phyloP scores from a whole-genome alignment of 1,139 yeast genomes.

The Scheffersomyces segobiensis region DNA sequence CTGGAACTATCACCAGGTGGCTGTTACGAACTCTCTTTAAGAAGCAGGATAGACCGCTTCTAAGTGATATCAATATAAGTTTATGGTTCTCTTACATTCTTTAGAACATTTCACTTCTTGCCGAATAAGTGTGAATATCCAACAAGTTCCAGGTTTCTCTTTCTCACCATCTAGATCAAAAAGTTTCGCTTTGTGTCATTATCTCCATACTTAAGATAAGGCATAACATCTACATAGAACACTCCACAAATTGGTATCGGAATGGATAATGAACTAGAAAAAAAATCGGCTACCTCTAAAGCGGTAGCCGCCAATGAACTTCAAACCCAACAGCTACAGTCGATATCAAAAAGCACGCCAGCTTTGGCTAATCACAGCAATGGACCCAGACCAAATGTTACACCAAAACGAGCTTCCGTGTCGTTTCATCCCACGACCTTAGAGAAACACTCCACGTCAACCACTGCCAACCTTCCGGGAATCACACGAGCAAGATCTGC shows the following conservation, averaged over 20 bases:
- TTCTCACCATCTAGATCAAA: not conserved
- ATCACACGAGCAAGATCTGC: constrained; percentile 6
- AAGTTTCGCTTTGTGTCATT: not conserved
- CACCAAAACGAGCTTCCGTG: not conserved
- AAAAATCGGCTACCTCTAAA: not conserved
- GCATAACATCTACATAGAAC: not conserved
- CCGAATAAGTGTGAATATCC: not conserved
- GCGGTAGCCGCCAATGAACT: not conserved
- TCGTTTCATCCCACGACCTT: not conserved
- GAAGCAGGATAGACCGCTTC: not conserved
- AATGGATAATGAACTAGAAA: not conserved
- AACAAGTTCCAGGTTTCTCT: not conserved
- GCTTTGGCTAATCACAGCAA: not conserved
- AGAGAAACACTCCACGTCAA: not conserved
- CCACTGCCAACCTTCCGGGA: not conserved
- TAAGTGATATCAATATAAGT: not conserved
- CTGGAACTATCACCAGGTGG: not conserved
- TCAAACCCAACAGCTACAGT: not conserved
- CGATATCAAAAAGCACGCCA: not conserved
- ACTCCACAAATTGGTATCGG: not conserved
- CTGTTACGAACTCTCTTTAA: not conserved
- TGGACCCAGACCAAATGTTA: not conserved
- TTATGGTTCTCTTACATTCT: not conserved
- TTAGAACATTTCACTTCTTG: not conserved
- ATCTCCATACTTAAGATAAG: not conserved